Evolutionary conservation across 805 yeast genomes (phyloP).

Genomic region (Ogataea degrootiae): DNA sequence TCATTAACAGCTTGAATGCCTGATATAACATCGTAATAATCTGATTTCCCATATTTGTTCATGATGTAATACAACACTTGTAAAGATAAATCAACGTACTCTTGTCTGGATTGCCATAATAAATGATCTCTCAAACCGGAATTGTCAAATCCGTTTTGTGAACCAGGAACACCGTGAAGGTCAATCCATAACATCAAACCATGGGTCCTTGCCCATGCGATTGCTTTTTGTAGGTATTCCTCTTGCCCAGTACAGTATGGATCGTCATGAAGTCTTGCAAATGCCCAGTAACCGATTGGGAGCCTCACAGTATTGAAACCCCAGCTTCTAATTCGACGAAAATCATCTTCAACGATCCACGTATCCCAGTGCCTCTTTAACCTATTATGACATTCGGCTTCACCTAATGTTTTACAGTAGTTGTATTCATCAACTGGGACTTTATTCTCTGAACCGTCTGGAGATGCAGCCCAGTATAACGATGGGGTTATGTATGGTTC

Average conservation of each 20-base stretch:
- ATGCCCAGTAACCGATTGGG: slow-evolving; percentile 84
- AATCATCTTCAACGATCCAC: slow-evolving; percentile 57
- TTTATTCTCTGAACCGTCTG: slow-evolving; percentile 28
- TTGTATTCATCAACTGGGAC: slow-evolving; percentile 62
- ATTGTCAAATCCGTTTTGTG: slow-evolving; percentile 84
- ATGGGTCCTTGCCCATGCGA: slow-evolving; percentile 60
- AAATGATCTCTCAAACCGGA: slow-evolving; percentile 57
- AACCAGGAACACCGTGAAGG: slow-evolving; percentile 78
- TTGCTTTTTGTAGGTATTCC: slow-evolving; percentile 55
- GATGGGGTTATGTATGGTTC: slow-evolving; percentile 72
- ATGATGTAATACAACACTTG: slow-evolving; percentile 46
- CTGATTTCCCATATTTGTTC: slow-evolving; percentile 45
- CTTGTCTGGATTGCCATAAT: slow-evolving; percentile 37
- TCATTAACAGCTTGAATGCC: slow-evolving; percentile 72
- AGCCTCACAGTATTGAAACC: slow-evolving; percentile 71
- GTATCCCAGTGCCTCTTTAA: slow-evolving; percentile 52
- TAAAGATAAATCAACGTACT: slow-evolving; percentile 44
- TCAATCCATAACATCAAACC: slow-evolving; percentile 70
- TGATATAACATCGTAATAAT: slow-evolving; percentile 51
- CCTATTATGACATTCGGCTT: slow-evolving; percentile 36
- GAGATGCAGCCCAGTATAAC: slow-evolving; percentile 36
- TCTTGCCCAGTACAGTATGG: slow-evolving; percentile 68
- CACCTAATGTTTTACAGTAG: slow-evolving; percentile 45
- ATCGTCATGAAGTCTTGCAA: slow-evolving; percentile 43
- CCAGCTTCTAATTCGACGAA: slow-evolving; percentile 40